phyloP scores from a whole-genome alignment of 331 rosid species.

The Malus hybrid region DNA sequence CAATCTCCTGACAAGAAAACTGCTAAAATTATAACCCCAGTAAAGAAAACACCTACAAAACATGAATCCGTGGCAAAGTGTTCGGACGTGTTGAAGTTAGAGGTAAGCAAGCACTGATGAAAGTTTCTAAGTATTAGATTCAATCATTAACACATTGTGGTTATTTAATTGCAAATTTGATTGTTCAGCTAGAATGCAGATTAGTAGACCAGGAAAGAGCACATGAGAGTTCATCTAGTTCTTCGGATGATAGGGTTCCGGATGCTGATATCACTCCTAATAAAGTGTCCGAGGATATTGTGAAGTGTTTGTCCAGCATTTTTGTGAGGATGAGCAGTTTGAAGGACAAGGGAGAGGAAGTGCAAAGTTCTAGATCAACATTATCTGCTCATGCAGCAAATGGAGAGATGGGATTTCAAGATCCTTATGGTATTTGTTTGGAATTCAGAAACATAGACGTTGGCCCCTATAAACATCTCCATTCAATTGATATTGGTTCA shows the following conservation, averaged over 20 bases:
- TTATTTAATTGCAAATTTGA: slow-evolving; percentile 12
- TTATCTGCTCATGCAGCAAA: slow-evolving; percentile 15
- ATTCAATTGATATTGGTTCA: slow-evolving; percentile 47
- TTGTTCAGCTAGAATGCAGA: slow-evolving; percentile 53
- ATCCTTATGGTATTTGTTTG: slow-evolving; percentile 62
- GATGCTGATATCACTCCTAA: slow-evolving; percentile 53
- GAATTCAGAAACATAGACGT: slow-evolving; percentile 42
- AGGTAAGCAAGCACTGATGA: slow-evolving; percentile 29
- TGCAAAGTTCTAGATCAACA: slow-evolving; percentile 19
- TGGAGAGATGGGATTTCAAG: slow-evolving; percentile 38
- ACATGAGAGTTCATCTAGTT: slow-evolving; percentile 37
- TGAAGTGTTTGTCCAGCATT: slow-evolving; percentile 62
- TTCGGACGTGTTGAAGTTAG: slow-evolving; percentile 36
- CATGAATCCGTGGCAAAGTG: slow-evolving; percentile 42
- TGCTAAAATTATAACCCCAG: slow-evolving; percentile 31
- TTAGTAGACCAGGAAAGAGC: slow-evolving; percentile 50
- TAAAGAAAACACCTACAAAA: slow-evolving; percentile 45
- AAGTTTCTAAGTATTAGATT: slow-evolving; percentile 1
- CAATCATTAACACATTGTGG: slow-evolving; percentile 4
- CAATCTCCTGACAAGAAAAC: slow-evolving; percentile 57
- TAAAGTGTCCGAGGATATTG: slow-evolving; percentile 63
- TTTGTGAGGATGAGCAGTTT: slow-evolving; percentile 47
- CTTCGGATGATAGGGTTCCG: slow-evolving; percentile 29
- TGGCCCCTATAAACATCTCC: slow-evolving; percentile 62
- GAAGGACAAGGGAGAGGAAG: slow-evolving; percentile 44